Evolutionary conservation across 495 filamentous ascomycete genomes (phyloP), one percentile per base, ranked within the genome.

Genomic region (Hypoxylon perforatum): DNA sequence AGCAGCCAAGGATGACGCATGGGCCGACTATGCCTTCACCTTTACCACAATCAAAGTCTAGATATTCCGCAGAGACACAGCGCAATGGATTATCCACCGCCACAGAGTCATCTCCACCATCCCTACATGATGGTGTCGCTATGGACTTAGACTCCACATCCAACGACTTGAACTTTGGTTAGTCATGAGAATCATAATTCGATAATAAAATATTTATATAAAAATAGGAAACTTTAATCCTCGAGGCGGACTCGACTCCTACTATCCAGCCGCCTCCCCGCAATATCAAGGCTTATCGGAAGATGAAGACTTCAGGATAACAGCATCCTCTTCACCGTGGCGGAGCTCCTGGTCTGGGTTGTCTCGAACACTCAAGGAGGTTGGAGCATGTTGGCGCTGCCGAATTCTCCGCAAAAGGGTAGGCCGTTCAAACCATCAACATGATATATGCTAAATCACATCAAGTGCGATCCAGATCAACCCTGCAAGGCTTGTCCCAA

Each of bases 371-470:
- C 36, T 72, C 11, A 72, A 72, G 30, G 61, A 69, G 9, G 47
- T 72, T 14, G 69, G 69, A 9, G 69, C 69, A 33, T 72, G 69
- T 39, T 72, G 69, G 69, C 65, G 69, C 33, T 72, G 69, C 10
- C 69, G 69, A 30, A 69, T 72, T 44, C 65, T 72, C 25, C 69
- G 69, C 22, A 72, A 72, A 46, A 69, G 65, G 69, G 69, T 72
- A 61, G 25, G 15, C 17, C 4, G 15, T 22, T 15, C n/a, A n/a
- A 59, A 39, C 36, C 1, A 46, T n/a, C n/a, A 22, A 15, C n/a
- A 15, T 11, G 11, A 46, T 28, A 4, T 6, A 9, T 55, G 15
- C 57, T 65, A 41, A 64, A 49, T 3, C 0, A 48, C 19, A 2
- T 7, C 5, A 45, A 70, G 67, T 69, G 53, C 38, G 57, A 61